Percentiles rank a stretch among this genome's conserved stretches.
Conservation (phyloP, 371 early-diverging fungal genomes). For the Mortierella sp. region DNA sequence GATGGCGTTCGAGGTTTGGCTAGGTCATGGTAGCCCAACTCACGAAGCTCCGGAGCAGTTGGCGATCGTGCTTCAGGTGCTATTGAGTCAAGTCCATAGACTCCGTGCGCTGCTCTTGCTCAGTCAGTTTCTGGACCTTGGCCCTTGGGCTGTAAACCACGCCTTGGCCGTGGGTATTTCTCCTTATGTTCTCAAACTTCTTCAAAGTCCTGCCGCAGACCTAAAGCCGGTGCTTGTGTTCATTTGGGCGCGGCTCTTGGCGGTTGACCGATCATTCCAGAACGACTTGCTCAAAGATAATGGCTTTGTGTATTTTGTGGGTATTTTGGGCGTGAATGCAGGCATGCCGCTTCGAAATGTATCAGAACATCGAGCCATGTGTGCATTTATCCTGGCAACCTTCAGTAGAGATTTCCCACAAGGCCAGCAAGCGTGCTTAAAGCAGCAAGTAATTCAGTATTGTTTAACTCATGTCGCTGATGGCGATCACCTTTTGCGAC, state of each 20-base stretch:
- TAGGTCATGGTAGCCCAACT: slow-evolving; percentile 78
- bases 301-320: slow-evolving; percentile 94
- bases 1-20: slow-evolving; percentile 97
- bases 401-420: slow-evolving; percentile 86
- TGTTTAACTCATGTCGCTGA: slow-evolving; percentile 81
- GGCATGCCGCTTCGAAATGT: slow-evolving; percentile 80
- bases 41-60: slow-evolving; percentile 91
- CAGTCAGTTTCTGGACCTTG: slow-evolving; percentile 93
- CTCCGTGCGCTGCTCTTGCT: slow-evolving; percentile 91
- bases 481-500: slow-evolving; percentile 87
- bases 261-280: slow-evolving; percentile 91
- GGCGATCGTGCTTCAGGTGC: slow-evolving; percentile 96
- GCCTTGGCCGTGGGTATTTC: slow-evolving; percentile 96
- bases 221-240: slow-evolving; percentile 94
- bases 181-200: slow-evolving; percentile 96
- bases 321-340: slow-evolving; percentile 82
- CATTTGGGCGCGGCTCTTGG: slow-evolving; percentile 96
- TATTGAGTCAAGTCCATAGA: slow-evolving; percentile 95
- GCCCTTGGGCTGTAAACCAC: slow-evolving; percentile 95
- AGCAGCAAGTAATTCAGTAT: slow-evolving; percentile 75
- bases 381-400: slow-evolving; percentile 91
- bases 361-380: slow-evolving; percentile 93
- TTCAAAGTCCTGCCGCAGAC: slow-evolving; percentile 94
- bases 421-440: slow-evolving; percentile 90
- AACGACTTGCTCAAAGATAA: slow-evolving; percentile 93